Evolutionary conservation across 192 early-diverging fungal species (phyloP).

Genomic region (Podila epigama): DNA sequence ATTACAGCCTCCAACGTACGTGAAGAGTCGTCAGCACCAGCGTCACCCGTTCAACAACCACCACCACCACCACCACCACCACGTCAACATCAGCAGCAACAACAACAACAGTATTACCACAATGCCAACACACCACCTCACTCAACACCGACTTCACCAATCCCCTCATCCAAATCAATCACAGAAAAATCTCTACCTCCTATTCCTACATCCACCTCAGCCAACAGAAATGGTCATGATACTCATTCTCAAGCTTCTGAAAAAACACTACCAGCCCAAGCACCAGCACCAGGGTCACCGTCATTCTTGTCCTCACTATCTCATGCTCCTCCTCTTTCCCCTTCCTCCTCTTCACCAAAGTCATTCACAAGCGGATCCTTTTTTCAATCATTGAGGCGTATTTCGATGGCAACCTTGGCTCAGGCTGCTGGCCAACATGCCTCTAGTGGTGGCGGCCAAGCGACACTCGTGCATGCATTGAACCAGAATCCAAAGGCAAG

Average conservation of each 20-base stretch:
- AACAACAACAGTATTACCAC: background rate
- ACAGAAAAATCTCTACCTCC: background rate
- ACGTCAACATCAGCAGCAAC: background rate
- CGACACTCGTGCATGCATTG: background rate
- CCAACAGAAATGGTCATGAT: background rate
- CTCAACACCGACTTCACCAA: background rate
- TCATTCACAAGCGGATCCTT: conserved; percentile 46
- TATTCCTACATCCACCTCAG: background rate
- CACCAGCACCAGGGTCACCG: background rate
- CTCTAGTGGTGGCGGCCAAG: background rate
- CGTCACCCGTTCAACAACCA: background rate
- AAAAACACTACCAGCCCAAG: background rate
- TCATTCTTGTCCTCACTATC: background rate
- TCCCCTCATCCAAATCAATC: background rate
- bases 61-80: conserved; percentile 2
- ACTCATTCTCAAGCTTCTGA: background rate
- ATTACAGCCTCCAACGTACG: conserved; percentile 57
- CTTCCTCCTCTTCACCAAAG: conserved; percentile 11
- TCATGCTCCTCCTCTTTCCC: background rate
- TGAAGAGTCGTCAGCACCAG: conserved; percentile 36
- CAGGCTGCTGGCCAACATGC: conserved; percentile 1
- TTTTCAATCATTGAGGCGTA: conserved; percentile 51
- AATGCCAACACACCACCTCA: background rate
- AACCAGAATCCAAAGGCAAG: background rate
- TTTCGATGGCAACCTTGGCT: conserved; percentile 34